These are phyloP conservation scores for Xerophyta viscosa DNA, from an alignment of 106 monocot species.

Conservation along the genomic window DNA sequence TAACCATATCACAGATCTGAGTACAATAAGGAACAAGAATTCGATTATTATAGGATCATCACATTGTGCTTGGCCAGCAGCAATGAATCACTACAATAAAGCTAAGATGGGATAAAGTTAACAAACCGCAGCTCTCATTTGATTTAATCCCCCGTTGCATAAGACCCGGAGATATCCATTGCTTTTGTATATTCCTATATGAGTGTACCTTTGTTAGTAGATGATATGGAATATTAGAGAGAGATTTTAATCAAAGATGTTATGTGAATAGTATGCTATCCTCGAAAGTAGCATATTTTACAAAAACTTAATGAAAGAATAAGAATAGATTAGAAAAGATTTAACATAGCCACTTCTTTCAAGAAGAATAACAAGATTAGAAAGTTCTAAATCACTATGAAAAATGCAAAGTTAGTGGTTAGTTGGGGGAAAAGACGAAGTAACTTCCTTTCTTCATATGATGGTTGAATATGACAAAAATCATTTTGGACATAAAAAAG, in stretches of 20 bases:
- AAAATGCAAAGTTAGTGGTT: too few species aligned
- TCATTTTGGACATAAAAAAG: too few species aligned
- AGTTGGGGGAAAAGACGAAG: too few species aligned
- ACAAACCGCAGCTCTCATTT: slow-evolving; percentile 95
- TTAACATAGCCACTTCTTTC: too few species aligned
- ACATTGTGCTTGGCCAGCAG: neutral
- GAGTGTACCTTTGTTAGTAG: neutral
- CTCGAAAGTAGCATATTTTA: neutral
- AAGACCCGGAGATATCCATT: slow-evolving; percentile 86
- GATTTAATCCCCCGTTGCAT: slow-evolving; percentile 90
- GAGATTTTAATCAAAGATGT: neutral
- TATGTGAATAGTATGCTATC: too few species aligned
- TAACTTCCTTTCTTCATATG: too few species aligned
- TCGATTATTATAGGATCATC: neutral
- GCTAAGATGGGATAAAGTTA: neutral
- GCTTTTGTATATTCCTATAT: slow-evolving; percentile 73
- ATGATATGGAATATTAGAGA: neutral
- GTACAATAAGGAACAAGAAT: neutral
- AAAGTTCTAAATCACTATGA: too few species aligned
- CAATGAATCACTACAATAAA: neutral
- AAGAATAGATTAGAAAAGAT: neutral
- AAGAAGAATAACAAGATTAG: too few species aligned
- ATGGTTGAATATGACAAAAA: too few species aligned
- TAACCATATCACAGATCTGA: slow-evolving; percentile 95
- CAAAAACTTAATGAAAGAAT: neutral